A percentile compares a stretch with the other conserved stretches of the same genome.
Evolutionary conservation across 2,329 filamentous ascomycete genomes (phyloP).

Genomic region (Pseudocercospora pini-densiflorae): DNA sequence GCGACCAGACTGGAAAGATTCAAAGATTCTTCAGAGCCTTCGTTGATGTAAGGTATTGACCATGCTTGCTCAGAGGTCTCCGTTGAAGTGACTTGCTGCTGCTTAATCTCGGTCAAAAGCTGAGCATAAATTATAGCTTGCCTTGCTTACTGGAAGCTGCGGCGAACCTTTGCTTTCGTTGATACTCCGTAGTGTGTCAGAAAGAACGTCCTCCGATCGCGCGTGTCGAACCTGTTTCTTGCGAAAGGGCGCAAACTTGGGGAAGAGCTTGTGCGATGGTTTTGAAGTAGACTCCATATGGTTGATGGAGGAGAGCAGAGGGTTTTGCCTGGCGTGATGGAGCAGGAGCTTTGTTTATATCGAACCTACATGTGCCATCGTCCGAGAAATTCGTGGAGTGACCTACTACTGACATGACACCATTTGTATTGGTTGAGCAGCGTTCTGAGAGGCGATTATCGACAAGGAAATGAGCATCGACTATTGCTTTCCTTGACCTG

Average conservation of each 20-base stretch:
- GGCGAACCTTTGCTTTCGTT: constrained; percentile 2
- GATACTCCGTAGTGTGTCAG: neutral
- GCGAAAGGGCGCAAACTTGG: constrained; percentile 14
- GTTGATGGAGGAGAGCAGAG: neutral
- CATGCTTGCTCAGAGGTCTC: neutral
- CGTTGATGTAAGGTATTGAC: constrained; percentile 6
- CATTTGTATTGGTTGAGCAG: neutral
- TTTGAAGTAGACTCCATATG: neutral
- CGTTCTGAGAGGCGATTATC: neutral
- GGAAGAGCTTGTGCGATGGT: constrained; percentile 15
- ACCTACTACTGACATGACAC: neutral
- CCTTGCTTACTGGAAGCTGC: neutral
- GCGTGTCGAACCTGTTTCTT: constrained; percentile 12
- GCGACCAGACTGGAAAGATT: neutral
- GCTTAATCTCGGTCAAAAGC: constrained; percentile 7
- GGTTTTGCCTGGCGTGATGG: neutral
- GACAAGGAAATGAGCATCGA: constrained; percentile 3
- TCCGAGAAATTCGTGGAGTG: neutral
- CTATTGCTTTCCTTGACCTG: neutral
- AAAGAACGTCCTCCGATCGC: constrained; percentile 12
- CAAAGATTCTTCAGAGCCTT: neutral
- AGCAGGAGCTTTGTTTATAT: neutral
- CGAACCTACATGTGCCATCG: neutral
- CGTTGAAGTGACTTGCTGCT: neutral
- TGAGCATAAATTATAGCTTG: neutral